Base-by-base conservation (phyloP, 805 yeast genomes). In the Candida multigemmis region DNA sequence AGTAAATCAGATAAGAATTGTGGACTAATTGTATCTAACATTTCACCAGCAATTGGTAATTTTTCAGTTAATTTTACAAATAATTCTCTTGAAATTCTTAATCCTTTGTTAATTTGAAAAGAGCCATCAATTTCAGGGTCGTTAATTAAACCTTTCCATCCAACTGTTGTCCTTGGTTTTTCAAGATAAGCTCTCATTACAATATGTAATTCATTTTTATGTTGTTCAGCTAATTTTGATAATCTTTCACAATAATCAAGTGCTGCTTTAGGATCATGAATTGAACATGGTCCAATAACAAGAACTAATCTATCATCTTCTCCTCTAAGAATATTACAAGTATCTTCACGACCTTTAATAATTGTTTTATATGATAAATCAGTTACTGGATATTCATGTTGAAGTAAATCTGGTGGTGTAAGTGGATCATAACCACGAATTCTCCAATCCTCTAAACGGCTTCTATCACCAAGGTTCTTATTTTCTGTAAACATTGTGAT, bases 161-260 rank as follows among this genome's bases (percentile, higher is more conserved):
- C 98, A 30, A 89, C 97, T 14, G 97, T 89, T 37, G 98, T 89
- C 68, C 98, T 80, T 47, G 98, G 98, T 61, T 89, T 89, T 63
- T 89, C 98, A 42, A 89, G 69, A 70, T 89, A 89, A 5, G 97
- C 97, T 65, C 98, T 80, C 98, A 89, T 89, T 38, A 89, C 72
- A 33, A 89, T 71, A 30, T 77, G 80, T 31, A 89, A 67, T 40
- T 89, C 97, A 29, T 66, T 73, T 35, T 74, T 56, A 37, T 83
- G 69, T 53, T 82, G 83, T 19, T 75, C 80, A 19, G 85, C 64
- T 31, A 84, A 60, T 33, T 61, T 61, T 53, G 73, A 71, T 41
- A 89, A 68, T 38, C 78, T 69, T 20, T 55, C 56, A 34, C 89
- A 93, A 59, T 91, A 89, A 18, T 85, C 97, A 47, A 82, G 60